Base-by-base conservation (phyloP, 192 early-diverging fungal species). In the Backusella parvicylindrica region DNA sequence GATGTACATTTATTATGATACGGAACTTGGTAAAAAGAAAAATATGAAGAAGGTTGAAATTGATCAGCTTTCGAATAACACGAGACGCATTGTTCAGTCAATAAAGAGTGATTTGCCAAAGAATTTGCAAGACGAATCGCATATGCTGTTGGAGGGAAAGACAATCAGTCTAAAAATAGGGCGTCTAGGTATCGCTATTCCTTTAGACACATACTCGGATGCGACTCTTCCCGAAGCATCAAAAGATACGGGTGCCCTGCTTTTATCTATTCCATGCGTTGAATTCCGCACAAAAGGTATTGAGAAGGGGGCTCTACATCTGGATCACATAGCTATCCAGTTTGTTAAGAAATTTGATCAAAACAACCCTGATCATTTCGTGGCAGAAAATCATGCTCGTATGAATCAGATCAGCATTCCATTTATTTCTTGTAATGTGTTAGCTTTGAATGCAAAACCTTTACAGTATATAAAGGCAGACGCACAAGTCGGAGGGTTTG, bases 311-410 rank as follows among this genome's bases (percentile, higher is more conserved):
- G 81, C 75, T 26, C 89, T 87, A 23, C 77, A 80, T 12, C 71
- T 95, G 50, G 83, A 75, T 9, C 84, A 92, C 18, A 81, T 93
- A 3, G 83, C 83, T 64, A 64, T 92, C 16, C 92, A 93, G 71
- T 95, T 94, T 75, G 91, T 94, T 12, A 77, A 84, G 4, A 70
- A 76, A 13, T 91, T 91, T 73, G 89, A 91, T 72, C 86, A 87
- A 70, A 82, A 79, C 71, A 88, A 88, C 13, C 86, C 88, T 33
- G 80, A 87, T 6, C 87, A 87, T 69, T 91, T 89, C 77, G 71
- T 84, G 26, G 85, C 88, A 0, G 31, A 76, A 18, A 83, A 80
- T 16, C 88, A 89, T 75, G 68, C 83, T 13, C 84, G 82, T 37
- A 86, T 86, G 84, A 90, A 90, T 50, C 80, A 82, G 31, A 70